These are phyloP conservation scores for Didymella exigua DNA, from an alignment of 2,329 filamentous ascomycete genomes.

Conservation along the genomic window DNA sequence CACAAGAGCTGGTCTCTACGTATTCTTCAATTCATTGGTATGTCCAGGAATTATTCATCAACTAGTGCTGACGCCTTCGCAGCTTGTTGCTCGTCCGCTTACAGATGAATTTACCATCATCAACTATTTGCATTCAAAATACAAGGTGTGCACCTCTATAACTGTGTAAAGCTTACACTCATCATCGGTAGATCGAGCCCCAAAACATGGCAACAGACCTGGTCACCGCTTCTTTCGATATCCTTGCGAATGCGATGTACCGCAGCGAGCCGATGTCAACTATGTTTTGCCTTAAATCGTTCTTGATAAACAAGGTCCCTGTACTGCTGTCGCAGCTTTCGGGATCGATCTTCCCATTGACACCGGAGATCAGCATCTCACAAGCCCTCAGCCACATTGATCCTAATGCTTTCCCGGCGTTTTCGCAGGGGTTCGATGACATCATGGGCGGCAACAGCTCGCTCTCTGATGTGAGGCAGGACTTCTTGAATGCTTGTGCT, in stretches of 20 bases:
- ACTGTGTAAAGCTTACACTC: conserved; percentile 25
- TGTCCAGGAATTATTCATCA: conserved; percentile 32
- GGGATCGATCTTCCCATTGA: conserved; percentile 63
- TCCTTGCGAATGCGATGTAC: conserved; percentile 85
- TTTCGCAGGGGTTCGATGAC: conserved; percentile 68
- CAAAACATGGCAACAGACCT: conserved; percentile 80
- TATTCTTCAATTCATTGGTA: conserved; percentile 83
- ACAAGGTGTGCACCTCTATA: conserved; percentile 64
- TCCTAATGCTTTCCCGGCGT: conserved; percentile 66
- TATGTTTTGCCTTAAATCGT: conserved; percentile 80
- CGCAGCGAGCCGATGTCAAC: conserved; percentile 65
- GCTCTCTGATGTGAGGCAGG: conserved; percentile 71
- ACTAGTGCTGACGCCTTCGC: conserved; percentile 40
- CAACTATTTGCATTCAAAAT: conserved; percentile 82
- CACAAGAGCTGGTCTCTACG: conserved; percentile 80
- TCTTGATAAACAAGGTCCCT: conserved; percentile 77
- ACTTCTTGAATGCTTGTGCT: conserved; percentile 90
- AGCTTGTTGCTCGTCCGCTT: conserved; percentile 82
- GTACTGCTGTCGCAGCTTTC: conserved; percentile 64
- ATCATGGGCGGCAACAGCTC: conserved; percentile 60
- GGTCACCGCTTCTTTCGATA: conserved; percentile 86
- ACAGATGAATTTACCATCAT: conserved; percentile 81
- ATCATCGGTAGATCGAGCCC: conserved; percentile 67
- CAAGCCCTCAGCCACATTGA: conserved; percentile 69
- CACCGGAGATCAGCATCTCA: conserved; percentile 68